Base-by-base conservation (phyloP, 495 filamentous ascomycete species). In the Penicillium argentinense region DNA sequence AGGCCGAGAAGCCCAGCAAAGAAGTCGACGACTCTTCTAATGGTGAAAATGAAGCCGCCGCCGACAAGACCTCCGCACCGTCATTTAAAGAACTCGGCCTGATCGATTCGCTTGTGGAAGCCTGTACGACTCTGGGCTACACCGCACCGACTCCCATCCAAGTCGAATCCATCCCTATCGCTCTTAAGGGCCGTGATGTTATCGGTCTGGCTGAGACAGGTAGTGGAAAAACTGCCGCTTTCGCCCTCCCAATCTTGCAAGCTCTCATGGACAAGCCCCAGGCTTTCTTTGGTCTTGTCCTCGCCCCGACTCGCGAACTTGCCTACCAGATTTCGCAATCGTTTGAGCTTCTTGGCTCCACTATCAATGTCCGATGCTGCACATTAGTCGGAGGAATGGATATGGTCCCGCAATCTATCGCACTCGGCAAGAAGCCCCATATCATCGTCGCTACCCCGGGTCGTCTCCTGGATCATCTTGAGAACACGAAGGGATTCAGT, bases 131-230 rank as follows among this genome's bases (percentile, higher is more conserved):
- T 2, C 74, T 97, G 26, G 87, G 87, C 43, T 98, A 87, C 75
- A 95, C 88, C 56, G 66, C 78, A 7, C 90, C 93, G 0, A 93
- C 89, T 0, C 80, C 87, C 0, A 91, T 95, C 42, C 89, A 95
- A 64, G 69, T 63, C 12, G 70, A 89, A 61, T 72, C 87, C 1
- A 91, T 95, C 51, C 93, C 93, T 1, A 64, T 89, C 12, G 91
- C 92, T 28, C 75, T 97, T 8, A 69, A 85, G 51, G 85, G 85
- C 18, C 78, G 89, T 51, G 93, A 97, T 67, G 71, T 97, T 21
- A 96, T 98, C 52, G 93, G 90, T 25, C 76, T 97, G 17, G 91
- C 93, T 22, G 91, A 98, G 64, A 98, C 93, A 1, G 93, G 93
- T 53, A 86, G 81, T 61, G 93, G 93, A 64, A 98, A 98, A 68